These are phyloP conservation scores for Peronospora farinosa DNA, from an alignment of 352 stramenopile species.

Conservation along the genomic window DNA sequence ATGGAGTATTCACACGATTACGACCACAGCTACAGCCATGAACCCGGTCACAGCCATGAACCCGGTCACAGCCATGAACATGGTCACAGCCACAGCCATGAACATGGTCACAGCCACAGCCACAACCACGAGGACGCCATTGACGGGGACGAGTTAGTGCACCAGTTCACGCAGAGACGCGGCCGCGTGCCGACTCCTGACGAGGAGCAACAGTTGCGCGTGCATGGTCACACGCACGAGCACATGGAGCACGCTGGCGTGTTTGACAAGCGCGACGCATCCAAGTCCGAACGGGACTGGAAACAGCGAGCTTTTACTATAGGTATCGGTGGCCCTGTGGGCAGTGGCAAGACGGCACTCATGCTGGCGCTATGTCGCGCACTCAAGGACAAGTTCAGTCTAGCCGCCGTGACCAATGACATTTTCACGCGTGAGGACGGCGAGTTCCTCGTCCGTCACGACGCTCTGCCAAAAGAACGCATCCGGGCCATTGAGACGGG, in stretches of 20 bases:
- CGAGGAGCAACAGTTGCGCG: conserved; percentile 68
- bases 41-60: too few relatives aligned
- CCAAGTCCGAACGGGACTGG: conserved; percentile 61
- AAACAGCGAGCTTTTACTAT: conserved; percentile 89
- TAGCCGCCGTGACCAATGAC: conserved; percentile 95
- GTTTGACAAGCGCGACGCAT: conserved; percentile 61
- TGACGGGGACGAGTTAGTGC: conserved; percentile 62
- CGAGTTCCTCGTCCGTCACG: conserved; percentile 94
- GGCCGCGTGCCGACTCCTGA: conserved; percentile 62
- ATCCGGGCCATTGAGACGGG: conserved; percentile 97
- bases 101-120: conserved; percentile 30
- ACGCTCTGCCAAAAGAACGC: conserved; percentile 84
- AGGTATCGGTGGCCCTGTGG: conserved; percentile 94
- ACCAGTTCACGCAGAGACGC: conserved; percentile 52
- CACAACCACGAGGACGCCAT: conserved; percentile 37
- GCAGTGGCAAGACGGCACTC: conserved; percentile 92
- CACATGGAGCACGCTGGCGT: conserved; percentile 76
- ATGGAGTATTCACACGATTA: conserved; percentile 36
- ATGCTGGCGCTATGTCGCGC: conserved; percentile 89
- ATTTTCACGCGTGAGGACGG: conserved; percentile 99
- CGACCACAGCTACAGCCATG: conserved; percentile 30
- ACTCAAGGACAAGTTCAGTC: conserved; percentile 76
- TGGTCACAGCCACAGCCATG: conserved; percentile 16
- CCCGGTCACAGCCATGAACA: too few relatives aligned
- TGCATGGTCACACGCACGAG: conserved; percentile 86